Evolutionary conservation across 352 stramenopile species (phyloP).

Genomic region (Peronosclerospora sorghi): DNA sequence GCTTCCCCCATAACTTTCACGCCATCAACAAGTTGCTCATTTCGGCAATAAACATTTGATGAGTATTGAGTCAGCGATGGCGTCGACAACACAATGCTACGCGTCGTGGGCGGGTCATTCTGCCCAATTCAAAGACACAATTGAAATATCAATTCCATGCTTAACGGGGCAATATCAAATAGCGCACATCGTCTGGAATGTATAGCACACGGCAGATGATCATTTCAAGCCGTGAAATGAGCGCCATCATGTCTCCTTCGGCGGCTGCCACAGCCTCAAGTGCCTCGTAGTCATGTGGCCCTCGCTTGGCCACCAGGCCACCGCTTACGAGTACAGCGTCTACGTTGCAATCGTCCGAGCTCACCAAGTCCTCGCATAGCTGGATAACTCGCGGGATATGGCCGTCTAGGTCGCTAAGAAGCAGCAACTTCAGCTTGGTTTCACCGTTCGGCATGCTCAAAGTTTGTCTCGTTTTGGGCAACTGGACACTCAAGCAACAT

Average conservation of each 20-base stretch:
- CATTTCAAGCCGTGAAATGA: constrained; percentile 80
- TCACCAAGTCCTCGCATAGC: constrained; percentile 64
- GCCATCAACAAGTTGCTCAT: constrained; percentile 28
- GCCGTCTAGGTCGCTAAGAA: constrained; percentile 59
- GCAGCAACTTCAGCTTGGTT: constrained; percentile 54
- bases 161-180: background rate
- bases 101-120: constrained; percentile 72
- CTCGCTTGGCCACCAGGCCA: constrained; percentile 38
- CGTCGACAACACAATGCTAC: constrained; percentile 29
- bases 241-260: constrained; percentile 84
- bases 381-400: constrained; percentile 59
- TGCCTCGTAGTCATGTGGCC: constrained; percentile 36
- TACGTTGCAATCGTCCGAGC: constrained; percentile 51
- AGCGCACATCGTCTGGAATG: constrained; percentile 47
- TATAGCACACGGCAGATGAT: constrained; percentile 82
- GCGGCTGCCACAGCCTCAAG: constrained; percentile 53
- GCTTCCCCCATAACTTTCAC: constrained; percentile 40
- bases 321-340: constrained; percentile 71
- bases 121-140: constrained; percentile 11
- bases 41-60: constrained; percentile 49
- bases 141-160: constrained; percentile 1
- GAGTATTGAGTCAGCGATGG: constrained; percentile 78
- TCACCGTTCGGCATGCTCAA: constrained; percentile 9
- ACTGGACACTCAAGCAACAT: constrained; percentile 10
- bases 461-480: background rate